Percentiles rank a stretch among this genome's conserved stretches.
These are phyloP conservation scores for Penicillium corylophilum DNA, from an alignment of 2,329 filamentous ascomycete genomes.

Conservation along the genomic window DNA sequence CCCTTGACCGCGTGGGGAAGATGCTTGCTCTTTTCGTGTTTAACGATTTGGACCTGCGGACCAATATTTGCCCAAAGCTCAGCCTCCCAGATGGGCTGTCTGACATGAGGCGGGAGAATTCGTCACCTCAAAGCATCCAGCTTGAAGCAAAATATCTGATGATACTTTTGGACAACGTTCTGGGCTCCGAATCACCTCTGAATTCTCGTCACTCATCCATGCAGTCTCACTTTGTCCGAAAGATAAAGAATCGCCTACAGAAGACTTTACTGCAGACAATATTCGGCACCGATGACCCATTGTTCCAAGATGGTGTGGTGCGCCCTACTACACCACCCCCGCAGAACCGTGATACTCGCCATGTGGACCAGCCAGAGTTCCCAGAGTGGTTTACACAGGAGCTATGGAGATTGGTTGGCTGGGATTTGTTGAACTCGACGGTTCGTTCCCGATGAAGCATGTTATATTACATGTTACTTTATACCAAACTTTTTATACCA, in stretches of 20 bases:
- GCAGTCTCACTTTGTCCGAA: slow-evolving; percentile 17
- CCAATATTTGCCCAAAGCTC: slow-evolving; percentile 27
- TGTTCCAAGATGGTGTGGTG: slow-evolving; percentile 31
- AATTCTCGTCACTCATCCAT: background rate
- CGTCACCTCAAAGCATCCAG: slow-evolving; percentile 26
- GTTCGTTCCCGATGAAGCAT: background rate
- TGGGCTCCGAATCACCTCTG: slow-evolving; percentile 12
- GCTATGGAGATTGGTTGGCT: slow-evolving; percentile 58
- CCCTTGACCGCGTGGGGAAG: slow-evolving; percentile 42
- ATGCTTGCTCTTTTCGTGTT: slow-evolving; percentile 43
- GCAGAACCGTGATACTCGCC: slow-evolving; percentile 8
- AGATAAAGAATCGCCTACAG: slow-evolving; percentile 36
- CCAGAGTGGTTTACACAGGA: slow-evolving; percentile 57
- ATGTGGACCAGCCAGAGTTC: slow-evolving; percentile 35
- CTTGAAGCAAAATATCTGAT: slow-evolving; percentile 40
- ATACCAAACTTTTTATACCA: background rate
- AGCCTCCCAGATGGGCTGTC: slow-evolving; percentile 34
- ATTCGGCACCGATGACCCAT: slow-evolving; percentile 37
- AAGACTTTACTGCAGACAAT: slow-evolving; percentile 43
- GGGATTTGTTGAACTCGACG: slow-evolving; percentile 44
- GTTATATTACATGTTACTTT: background rate
- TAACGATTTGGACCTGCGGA: slow-evolving; percentile 30
- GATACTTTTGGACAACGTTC: slow-evolving; percentile 32
- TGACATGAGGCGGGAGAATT: slow-evolving; percentile 22
- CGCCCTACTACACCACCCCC: slow-evolving; percentile 21